Base-by-base conservation (phyloP, 2,329 filamentous ascomycete species). In the Harringtonia aguacate region DNA sequence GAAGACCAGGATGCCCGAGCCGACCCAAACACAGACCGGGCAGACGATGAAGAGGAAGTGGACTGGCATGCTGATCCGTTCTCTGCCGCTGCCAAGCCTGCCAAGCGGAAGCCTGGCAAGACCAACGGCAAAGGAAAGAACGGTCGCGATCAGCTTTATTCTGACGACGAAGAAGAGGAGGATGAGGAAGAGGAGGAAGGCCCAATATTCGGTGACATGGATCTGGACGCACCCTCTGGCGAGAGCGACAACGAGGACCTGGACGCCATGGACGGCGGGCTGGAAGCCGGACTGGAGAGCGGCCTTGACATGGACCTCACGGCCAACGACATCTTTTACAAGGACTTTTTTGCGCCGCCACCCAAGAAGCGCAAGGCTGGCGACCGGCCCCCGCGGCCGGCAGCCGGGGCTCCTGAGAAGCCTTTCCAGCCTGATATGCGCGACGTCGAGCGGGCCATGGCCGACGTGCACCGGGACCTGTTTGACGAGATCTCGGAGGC, bases 301-400 rank as follows among this genome's bases (percentile, higher is more conserved):
- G 48, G 48, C n/a, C 43, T 50, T 14, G 45, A 45, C 27, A 45
- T 50, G 46, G 61, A 64, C 24, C 61, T 69, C 50, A 94, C 94
- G 55, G 88, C 89, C 40, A 94, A 95, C 58, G 83, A 89, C 49
- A 72, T 95, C 55, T 87, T 82, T 65, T 97, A 95, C 63, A 81
- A 82, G 48, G 88, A 97, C 61, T 97, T 95, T 66, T 97, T 95
- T 56, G 87, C 84, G 3, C 86, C 86, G 10, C 90, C 89, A 12
- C 74, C 82, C 18, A 79, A 76, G 53, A 94, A 92, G 49, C 72
- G 71, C 46, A 79, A 73, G 56, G 76, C 73, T 54, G 65, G 57
- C 52, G 61, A 61, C 62, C 61, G 49, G 77, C 12, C 53, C 59
- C 53, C 17, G 47, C 60, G 47, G 65, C 79, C 9, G 66, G 72